phyloP scores from a whole-genome alignment of 495 filamentous ascomycete species.

The Trichoderma orchidacearum region DNA sequence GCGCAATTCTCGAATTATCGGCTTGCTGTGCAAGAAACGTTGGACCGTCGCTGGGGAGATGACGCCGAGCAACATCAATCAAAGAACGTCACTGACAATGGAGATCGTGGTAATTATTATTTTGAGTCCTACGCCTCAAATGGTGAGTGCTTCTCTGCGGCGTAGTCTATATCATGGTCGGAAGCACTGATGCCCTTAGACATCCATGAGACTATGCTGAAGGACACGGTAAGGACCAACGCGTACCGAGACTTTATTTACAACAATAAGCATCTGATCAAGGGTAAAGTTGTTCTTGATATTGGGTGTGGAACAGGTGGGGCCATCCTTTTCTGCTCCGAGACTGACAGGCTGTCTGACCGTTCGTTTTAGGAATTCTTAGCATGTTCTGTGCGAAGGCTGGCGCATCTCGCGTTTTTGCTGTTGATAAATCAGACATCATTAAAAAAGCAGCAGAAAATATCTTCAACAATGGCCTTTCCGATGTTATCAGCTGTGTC shows the following conservation, averaged over 20 bases:
- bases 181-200: conserved; percentile 24
- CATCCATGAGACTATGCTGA: conserved; percentile 89
- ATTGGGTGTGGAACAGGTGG: conserved; percentile 91
- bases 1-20: conserved; percentile 61
- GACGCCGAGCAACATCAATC: conserved; percentile 14
- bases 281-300: conserved; percentile 93
- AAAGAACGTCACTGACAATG: conserved; percentile 13
- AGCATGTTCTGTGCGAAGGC: conserved; percentile 91
- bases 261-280: conserved; percentile 90
- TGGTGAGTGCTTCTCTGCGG: conserved; percentile 28
- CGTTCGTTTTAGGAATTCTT: conserved; percentile 25
- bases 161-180: neutral
- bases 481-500: conserved; percentile 73
- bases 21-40: conserved; percentile 49
- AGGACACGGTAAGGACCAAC: conserved; percentile 88
- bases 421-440: conserved; percentile 95
- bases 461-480: conserved; percentile 72
- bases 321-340: neutral
- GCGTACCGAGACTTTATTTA: conserved; percentile 98
- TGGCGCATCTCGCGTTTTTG: conserved; percentile 86
- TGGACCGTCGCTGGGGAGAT: conserved; percentile 54
- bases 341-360: conserved; percentile 4
- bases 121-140: conserved; percentile 74
- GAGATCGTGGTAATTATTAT: conserved; percentile 52
- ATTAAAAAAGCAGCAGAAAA: conserved; percentile 91